Conservation (phyloP, 441 rosid genomes). For the Erysimum pusillum region DNA sequence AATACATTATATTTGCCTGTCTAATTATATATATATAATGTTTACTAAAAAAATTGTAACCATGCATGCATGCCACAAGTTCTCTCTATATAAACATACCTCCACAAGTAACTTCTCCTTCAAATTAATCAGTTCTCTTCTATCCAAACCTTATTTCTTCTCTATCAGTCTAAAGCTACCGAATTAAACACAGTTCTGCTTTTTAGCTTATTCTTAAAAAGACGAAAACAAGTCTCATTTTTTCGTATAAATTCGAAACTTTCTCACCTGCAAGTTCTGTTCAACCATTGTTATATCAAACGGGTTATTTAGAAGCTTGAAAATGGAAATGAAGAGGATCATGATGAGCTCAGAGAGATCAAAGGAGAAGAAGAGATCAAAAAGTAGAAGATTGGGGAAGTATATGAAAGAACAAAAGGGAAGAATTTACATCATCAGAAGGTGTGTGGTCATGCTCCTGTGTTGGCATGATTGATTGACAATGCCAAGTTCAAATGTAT, state of each 20-base stretch:
- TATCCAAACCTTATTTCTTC: conserved; percentile 13
- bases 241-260: not conserved
- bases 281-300: conserved; percentile 29
- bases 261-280: not conserved
- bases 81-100: conserved; percentile 26
- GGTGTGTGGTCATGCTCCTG: conserved; percentile 75
- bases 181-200: not conserved
- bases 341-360: conserved; percentile 41
- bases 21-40: not conserved
- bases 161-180: conserved; percentile 11
- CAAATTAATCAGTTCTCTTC: conserved; percentile 19
- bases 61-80: conserved; percentile 35
- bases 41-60: not conserved
- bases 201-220: not conserved
- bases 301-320: conserved; percentile 15
- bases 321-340: conserved; percentile 40
- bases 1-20: not conserved
- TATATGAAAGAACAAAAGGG: conserved; percentile 70
- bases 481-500: conserved; percentile 19
- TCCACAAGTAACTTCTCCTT: conserved; percentile 22
- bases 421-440: conserved; percentile 69
- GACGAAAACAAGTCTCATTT: conserved; percentile 8
- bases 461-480: conserved; percentile 62
- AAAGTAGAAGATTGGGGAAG: conserved; percentile 59
- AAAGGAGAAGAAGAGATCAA: conserved; percentile 47